Conservation (phyloP, 768 basidiomycete species). For the Fomitopsis pulvina region DNA sequence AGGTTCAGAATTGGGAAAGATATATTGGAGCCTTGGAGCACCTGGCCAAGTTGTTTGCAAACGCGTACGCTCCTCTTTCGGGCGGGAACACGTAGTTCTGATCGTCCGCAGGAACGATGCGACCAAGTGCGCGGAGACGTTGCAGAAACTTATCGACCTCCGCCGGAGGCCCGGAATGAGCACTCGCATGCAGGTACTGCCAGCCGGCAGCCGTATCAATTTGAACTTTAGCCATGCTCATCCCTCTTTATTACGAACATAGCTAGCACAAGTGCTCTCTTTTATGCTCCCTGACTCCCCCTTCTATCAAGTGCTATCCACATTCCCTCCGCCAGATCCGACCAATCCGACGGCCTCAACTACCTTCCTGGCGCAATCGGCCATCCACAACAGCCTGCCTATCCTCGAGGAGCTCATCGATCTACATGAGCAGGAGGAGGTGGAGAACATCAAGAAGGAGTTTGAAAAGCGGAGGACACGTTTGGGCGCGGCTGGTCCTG, state of each 20-base stretch:
- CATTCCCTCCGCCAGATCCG: slow-evolving; percentile 68
- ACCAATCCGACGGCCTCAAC: slow-evolving; percentile 64
- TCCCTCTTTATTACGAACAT: not conserved
- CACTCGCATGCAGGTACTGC: slow-evolving; percentile 48
- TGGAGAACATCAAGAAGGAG: slow-evolving; percentile 50
- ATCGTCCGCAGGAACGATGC: slow-evolving; percentile 80
- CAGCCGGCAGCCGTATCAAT: not conserved
- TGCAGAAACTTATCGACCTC: slow-evolving; percentile 71
- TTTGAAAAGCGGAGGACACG: slow-evolving; percentile 74
- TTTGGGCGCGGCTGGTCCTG: slow-evolving; percentile 57
- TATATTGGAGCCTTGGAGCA: slow-evolving; percentile 46
- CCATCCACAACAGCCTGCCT: slow-evolving; percentile 65
- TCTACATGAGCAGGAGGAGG: slow-evolving; percentile 60
- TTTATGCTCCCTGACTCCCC: slow-evolving; percentile 72
- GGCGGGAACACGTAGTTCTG: too few relatives aligned
- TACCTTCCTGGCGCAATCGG: slow-evolving; percentile 48
- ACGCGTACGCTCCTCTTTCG: slow-evolving; percentile 38
- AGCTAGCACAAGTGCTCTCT: slow-evolving; percentile 65
- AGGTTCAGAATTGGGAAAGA: slow-evolving; percentile 49
- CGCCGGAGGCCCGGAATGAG: slow-evolving; percentile 46
- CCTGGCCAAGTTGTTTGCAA: slow-evolving; percentile 51
- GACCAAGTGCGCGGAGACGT: slow-evolving; percentile 68
- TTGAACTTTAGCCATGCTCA: too few relatives aligned
- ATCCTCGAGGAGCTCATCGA: slow-evolving; percentile 65
- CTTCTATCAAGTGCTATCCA: slow-evolving; percentile 52